These are phyloP conservation scores for Diplogelasinospora grovesii DNA, from an alignment of 495 filamentous ascomycete genomes.

Conservation along the genomic window DNA sequence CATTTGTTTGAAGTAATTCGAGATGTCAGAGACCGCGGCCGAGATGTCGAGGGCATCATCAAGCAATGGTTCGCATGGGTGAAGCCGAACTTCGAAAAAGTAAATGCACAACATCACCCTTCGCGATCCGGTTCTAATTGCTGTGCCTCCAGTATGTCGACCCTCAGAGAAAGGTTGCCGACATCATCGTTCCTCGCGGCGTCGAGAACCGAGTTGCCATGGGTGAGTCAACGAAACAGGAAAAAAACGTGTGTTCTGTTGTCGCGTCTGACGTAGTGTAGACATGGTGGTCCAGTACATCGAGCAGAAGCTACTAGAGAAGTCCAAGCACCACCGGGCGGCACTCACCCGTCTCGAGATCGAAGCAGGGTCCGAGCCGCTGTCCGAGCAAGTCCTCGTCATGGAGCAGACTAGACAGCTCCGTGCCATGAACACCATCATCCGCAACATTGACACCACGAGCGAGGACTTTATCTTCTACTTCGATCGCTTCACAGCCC, in stretches of 20 bases:
- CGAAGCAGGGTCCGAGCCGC: slow-evolving; percentile 58
- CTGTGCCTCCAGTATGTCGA: slow-evolving; percentile 58
- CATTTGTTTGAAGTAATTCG: slow-evolving; percentile 55
- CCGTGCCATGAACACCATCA: slow-evolving; percentile 79
- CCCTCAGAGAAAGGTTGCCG: slow-evolving; percentile 80
- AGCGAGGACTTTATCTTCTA: slow-evolving; percentile 95
- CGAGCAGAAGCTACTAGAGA: slow-evolving; percentile 71
- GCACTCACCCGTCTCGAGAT: slow-evolving; percentile 66
- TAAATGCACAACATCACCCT: slow-evolving; percentile 6
- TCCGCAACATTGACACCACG: slow-evolving; percentile 71
- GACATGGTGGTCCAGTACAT: slow-evolving; percentile 91
- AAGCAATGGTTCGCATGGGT: slow-evolving; percentile 97
- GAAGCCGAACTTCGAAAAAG: slow-evolving; percentile 84
- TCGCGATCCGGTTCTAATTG: slow-evolving; percentile 1
- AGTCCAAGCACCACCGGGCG: slow-evolving; percentile 73
- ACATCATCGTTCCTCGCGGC: slow-evolving; percentile 91
- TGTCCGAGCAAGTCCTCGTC: slow-evolving; percentile 65
- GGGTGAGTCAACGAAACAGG: slow-evolving; percentile 39
- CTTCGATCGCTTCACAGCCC: slow-evolving; percentile 75
- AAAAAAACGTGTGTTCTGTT: background rate
- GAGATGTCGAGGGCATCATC: slow-evolving; percentile 88
- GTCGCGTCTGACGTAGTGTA: slow-evolving; percentile 26
- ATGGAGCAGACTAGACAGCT: slow-evolving; percentile 72
- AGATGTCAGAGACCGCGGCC: slow-evolving; percentile 75
- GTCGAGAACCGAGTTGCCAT: slow-evolving; percentile 93